These are phyloP conservation scores for Candida neerlandica DNA, from an alignment of 1,139 yeast species.

Conservation along the genomic window DNA sequence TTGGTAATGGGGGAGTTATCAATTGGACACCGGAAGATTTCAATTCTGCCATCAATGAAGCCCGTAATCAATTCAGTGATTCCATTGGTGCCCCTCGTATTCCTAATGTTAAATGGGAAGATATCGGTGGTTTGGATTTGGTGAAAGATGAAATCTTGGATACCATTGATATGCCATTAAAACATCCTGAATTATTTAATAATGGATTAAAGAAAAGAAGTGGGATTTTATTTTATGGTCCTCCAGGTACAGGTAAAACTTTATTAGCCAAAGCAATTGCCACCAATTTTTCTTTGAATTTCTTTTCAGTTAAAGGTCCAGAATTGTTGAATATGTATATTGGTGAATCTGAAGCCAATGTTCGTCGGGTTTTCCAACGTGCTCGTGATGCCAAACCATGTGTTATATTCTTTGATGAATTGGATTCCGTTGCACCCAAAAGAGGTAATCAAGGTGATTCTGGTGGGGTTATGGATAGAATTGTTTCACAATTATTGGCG, in stretches of 20 bases:
- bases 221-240: constrained; percentile 94
- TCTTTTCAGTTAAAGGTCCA: constrained; percentile 95
- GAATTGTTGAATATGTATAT: constrained; percentile 94
- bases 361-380: constrained; percentile 86
- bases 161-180: constrained; percentile 93
- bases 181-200: constrained; percentile 85
- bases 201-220: constrained; percentile 91
- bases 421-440: constrained; percentile 97
- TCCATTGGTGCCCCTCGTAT: constrained; percentile 97
- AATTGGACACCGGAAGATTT: constrained; percentile 66
- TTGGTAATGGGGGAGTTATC: constrained; percentile 57
- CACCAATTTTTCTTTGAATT: constrained; percentile 87
- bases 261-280: constrained; percentile 95
- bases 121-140: constrained; percentile 86
- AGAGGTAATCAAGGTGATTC: constrained; percentile 98
- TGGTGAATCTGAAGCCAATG: constrained; percentile 98
- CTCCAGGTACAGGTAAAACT: constrained; percentile 98
- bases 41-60: constrained; percentile 73
- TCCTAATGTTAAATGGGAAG: constrained; percentile 95
- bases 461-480: constrained; percentile 98
- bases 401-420: constrained; percentile 94
- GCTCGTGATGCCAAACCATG: constrained; percentile 98
- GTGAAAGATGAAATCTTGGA: constrained; percentile 93
- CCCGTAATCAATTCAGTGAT: constrained; percentile 86
- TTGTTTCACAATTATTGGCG: constrained; percentile 90